Percentiles rank a stretch among this genome's conserved stretches.
These are phyloP conservation scores for Pyrenopolyporus hunteri DNA, from an alignment of 495 filamentous ascomycete genomes.

Conservation along the genomic window DNA sequence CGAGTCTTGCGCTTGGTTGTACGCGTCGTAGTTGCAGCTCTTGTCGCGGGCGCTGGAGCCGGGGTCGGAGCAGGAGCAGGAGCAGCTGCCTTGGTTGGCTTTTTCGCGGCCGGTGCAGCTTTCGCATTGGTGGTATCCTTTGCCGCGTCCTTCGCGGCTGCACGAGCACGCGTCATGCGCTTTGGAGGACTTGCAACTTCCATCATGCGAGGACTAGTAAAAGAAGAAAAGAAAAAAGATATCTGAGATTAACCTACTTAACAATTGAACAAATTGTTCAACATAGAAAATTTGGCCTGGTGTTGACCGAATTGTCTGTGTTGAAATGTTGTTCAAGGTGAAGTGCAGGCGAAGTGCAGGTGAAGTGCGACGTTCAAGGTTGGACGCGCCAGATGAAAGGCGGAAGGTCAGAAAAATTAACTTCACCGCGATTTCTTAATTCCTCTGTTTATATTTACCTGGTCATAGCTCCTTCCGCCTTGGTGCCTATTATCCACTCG, in stretches of 20 bases:
- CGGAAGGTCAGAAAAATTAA: conserved; percentile 14
- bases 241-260: conserved; percentile 8
- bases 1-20: conserved; percentile 55
- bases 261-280: conserved; percentile 18
- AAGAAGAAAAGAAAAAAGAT: conserved; percentile 10
- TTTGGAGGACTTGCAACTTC: conserved; percentile 58
- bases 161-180: conserved; percentile 64
- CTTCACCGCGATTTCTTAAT: conserved; percentile 21
- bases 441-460: conserved; percentile 43
- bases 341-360: no score
- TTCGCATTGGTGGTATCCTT: conserved; percentile 44
- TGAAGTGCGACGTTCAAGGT: conserved; percentile 7
- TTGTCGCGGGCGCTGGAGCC: conserved; percentile 17
- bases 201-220: conserved; percentile 33
- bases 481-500: conserved; percentile 9
- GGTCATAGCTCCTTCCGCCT: conserved; percentile 36
- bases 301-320: conserved; percentile 15
- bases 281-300: conserved; percentile 4
- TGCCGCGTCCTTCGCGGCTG: conserved; percentile 53
- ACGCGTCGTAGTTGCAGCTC: conserved; percentile 16
- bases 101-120: conserved; percentile 47
- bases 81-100: conserved; percentile 26
- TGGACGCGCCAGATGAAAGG: conserved; percentile 9
- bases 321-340: conserved; percentile 13
- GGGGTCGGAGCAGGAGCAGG: conserved; percentile 1